A percentile compares a stretch with the other conserved stretches of the same genome.
phyloP scores from a whole-genome alignment of 148 eudicot genomes.

The Diospyros lotus region DNA sequence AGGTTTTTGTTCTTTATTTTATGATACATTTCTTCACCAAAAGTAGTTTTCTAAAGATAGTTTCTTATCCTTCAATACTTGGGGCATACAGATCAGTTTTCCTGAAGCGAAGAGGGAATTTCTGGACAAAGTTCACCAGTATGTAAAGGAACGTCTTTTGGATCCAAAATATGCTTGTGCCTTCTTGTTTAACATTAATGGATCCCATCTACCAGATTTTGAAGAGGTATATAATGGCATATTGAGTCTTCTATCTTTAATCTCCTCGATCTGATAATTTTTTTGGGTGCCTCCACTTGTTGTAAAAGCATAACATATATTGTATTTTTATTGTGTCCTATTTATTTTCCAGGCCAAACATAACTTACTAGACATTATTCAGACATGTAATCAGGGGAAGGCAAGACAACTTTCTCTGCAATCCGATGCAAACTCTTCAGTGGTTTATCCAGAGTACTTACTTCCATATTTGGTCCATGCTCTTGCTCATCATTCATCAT shows the following conservation, averaged over 20 bases:
- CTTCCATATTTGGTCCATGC: constrained; percentile 82
- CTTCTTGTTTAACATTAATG: constrained; percentile 59
- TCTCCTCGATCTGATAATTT: background rate
- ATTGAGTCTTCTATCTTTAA: background rate
- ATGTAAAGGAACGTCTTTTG: constrained; percentile 78
- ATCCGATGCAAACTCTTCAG: constrained; percentile 48
- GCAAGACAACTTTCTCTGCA: constrained; percentile 62
- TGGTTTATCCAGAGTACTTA: constrained; percentile 68
- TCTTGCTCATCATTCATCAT: constrained; percentile 80
- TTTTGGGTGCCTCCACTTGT: too few species aligned
- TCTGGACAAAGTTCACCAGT: constrained; percentile 82
- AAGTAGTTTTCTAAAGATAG: background rate
- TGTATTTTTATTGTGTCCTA: constrained; percentile 7
- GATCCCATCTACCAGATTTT: constrained; percentile 44
- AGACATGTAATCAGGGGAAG: constrained; percentile 71
- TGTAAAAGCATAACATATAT: background rate
- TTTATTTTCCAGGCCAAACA: constrained; percentile 60
- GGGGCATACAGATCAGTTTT: constrained; percentile 46
- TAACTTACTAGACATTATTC: constrained; percentile 68
- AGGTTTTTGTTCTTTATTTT: background rate
- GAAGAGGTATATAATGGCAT: constrained; percentile 61
- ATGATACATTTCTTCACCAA: background rate
- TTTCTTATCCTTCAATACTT: constrained; percentile 7
- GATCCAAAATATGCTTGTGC: constrained; percentile 96
- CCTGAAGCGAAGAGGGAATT: constrained; percentile 78